Evolutionary conservation across 2,329 filamentous ascomycete genomes (phyloP).

Genomic region (Dactylellina haptotyla): DNA sequence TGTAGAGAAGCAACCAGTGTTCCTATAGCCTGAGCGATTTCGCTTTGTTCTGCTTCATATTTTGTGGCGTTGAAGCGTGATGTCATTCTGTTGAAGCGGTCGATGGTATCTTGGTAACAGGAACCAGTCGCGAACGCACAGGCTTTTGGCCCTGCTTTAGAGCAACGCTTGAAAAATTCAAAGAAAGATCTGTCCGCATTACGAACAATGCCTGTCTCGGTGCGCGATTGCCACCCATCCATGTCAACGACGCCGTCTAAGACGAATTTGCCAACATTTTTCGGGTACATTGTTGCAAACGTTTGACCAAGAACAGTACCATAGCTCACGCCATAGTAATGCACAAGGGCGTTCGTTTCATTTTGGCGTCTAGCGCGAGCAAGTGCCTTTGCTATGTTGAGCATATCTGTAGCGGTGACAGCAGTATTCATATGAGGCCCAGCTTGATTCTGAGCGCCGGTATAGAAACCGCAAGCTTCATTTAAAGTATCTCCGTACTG

Average conservation of each 20-base stretch:
- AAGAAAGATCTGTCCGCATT: conserved; percentile 24
- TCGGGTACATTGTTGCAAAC: conserved; percentile 38
- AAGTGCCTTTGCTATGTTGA: conserved; percentile 38
- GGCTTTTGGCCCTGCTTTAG: conserved; percentile 16
- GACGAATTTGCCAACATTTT: conserved; percentile 39
- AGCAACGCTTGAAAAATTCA: conserved; percentile 35
- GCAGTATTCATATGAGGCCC: conserved; percentile 44
- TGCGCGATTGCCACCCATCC: conserved; percentile 22
- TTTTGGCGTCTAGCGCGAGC: conserved; percentile 20
- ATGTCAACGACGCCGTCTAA: conserved; percentile 46
- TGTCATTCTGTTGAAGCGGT: conserved; percentile 35
- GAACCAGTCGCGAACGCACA: conserved; percentile 27
- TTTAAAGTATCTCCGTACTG: background rate
- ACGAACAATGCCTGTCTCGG: conserved; percentile 5
- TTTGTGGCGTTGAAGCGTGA: conserved; percentile 17
- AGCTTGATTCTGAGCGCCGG: conserved; percentile 31
- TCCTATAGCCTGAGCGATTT: background rate
- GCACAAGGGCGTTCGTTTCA: conserved; percentile 11
- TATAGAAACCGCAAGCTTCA: background rate
- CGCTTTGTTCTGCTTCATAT: conserved; percentile 8
- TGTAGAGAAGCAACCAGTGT: background rate
- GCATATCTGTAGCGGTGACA: conserved; percentile 38
- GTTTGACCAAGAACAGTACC: conserved; percentile 42
- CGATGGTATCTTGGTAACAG: conserved; percentile 20
- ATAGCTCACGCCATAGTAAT: conserved; percentile 46